Conservation (phyloP, 176 grass and related monocot species). For the Carex littledalei region DNA sequence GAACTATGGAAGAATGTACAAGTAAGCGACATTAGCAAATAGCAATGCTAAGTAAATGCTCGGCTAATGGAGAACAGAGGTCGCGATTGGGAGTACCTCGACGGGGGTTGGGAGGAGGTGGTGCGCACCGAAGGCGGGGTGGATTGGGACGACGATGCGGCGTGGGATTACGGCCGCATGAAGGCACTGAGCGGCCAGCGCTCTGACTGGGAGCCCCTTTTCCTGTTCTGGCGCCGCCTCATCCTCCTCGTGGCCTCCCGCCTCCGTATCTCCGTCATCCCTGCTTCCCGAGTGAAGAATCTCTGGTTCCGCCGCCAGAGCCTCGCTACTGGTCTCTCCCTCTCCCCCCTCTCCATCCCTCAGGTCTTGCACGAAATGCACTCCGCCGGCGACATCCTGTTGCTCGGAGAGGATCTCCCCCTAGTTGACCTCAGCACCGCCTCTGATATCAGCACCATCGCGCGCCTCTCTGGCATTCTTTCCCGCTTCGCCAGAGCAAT, state of each 20-base stretch:
- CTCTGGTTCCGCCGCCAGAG: not conserved
- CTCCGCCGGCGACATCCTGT: not conserved
- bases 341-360: not conserved
- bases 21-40: not conserved
- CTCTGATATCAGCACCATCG: not conserved
- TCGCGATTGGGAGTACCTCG: not conserved
- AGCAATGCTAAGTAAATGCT: not conserved
- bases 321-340: not conserved
- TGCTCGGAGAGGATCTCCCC: not conserved
- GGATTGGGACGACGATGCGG: not conserved
- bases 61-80: not conserved
- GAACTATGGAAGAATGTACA: too few relatives aligned
- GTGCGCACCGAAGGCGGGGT: not conserved
- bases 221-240: conserved; percentile 16
- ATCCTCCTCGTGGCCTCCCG: not conserved
- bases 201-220: conserved; percentile 17
- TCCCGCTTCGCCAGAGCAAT: not conserved
- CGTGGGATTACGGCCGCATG: not conserved
- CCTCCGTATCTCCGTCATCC: conserved; percentile 4
- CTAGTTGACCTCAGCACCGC: not conserved
- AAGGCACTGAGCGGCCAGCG: conserved; percentile 23
- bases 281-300: not conserved
- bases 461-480: not conserved
- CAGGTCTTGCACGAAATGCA: not conserved
- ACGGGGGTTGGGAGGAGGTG: conserved; percentile 1